phyloP scores from a whole-genome alignment of 1,139 yeast species.

The Kluyveromyces marxianus region DNA sequence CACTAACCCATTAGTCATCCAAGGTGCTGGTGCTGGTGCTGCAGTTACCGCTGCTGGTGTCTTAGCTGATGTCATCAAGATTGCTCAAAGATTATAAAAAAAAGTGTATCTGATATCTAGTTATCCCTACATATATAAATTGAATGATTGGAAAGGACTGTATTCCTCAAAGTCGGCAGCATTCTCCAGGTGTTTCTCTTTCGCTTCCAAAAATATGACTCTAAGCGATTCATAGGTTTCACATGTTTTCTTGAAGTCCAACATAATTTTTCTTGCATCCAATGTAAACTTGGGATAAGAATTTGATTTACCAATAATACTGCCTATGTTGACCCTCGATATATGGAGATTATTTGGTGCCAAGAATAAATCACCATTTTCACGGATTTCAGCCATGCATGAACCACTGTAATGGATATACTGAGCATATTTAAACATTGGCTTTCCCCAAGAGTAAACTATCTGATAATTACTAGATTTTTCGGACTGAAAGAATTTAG shows the following conservation, averaged over 20 bases:
- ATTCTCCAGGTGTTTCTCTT: constrained; percentile 35
- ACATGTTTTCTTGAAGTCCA: constrained; percentile 59
- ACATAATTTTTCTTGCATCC: constrained; percentile 69
- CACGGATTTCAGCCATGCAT: constrained; percentile 80
- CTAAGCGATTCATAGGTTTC: constrained; percentile 42
- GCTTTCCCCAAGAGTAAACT: constrained; percentile 86
- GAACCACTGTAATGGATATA: constrained; percentile 86
- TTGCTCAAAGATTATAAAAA: constrained; percentile 65
- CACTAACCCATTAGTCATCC: constrained; percentile 84
- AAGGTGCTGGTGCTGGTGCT: constrained; percentile 99
- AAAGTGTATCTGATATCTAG: background rate
- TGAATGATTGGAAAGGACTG: constrained; percentile 4
- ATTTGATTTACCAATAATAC: constrained; percentile 24
- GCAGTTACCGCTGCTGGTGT: constrained; percentile 99
- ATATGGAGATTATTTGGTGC: constrained; percentile 77
- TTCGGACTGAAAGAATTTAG: constrained; percentile 48
- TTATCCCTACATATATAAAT: constrained; percentile 1
- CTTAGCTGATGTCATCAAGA: constrained; percentile 82
- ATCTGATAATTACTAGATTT: constrained; percentile 49
- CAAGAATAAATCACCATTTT: constrained; percentile 69
- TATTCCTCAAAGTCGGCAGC: constrained; percentile 4
- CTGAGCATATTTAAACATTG: constrained; percentile 75
- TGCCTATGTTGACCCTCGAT: constrained; percentile 46
- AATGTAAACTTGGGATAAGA: constrained; percentile 29
- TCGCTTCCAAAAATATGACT: constrained; percentile 53